Evolutionary conservation across 2,329 filamentous ascomycete species (phyloP).

Genomic region (Microsporum ferrugineum): DNA sequence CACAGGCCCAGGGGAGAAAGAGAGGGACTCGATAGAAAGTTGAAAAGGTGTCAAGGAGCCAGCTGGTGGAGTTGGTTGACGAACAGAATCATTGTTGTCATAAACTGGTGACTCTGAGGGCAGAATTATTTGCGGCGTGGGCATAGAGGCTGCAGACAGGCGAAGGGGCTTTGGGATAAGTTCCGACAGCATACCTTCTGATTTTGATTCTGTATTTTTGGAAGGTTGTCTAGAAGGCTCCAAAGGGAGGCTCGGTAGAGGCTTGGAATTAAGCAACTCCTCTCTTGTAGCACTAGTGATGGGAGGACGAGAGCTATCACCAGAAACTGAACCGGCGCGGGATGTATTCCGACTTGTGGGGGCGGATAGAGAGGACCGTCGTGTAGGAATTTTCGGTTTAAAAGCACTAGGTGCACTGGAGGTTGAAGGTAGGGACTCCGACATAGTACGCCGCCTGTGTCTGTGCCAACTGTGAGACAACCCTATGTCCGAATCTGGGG

Average conservation of each 20-base stretch:
- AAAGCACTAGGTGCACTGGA: constrained; percentile 8
- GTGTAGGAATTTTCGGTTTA: constrained; percentile 28
- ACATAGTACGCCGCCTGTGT: constrained; percentile 27
- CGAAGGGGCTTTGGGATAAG: neutral
- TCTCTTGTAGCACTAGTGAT: neutral
- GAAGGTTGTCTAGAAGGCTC: neutral
- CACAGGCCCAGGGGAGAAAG: constrained; percentile 40
- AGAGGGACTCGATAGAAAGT: constrained; percentile 37
- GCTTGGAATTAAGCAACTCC: neutral
- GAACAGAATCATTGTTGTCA: neutral
- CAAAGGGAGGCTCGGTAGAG: neutral
- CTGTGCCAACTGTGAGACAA: constrained; percentile 24
- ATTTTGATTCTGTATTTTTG: neutral
- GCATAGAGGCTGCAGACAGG: neutral
- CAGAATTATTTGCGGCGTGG: neutral
- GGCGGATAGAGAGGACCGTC: constrained; percentile 37
- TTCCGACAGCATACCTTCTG: neutral
- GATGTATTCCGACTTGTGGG: constrained; percentile 37
- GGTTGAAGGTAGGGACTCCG: constrained; percentile 26
- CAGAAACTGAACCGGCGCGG: constrained; percentile 35
- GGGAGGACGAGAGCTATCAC: constrained; percentile 24
- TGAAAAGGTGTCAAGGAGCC: constrained; percentile 21
- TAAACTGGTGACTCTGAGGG: neutral
- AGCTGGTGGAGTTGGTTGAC: constrained; percentile 3
- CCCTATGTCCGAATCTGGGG: constrained; percentile 24